Conservation (phyloP, 2,329 filamentous ascomycete genomes). For the Aspergillus caelatus region DNA sequence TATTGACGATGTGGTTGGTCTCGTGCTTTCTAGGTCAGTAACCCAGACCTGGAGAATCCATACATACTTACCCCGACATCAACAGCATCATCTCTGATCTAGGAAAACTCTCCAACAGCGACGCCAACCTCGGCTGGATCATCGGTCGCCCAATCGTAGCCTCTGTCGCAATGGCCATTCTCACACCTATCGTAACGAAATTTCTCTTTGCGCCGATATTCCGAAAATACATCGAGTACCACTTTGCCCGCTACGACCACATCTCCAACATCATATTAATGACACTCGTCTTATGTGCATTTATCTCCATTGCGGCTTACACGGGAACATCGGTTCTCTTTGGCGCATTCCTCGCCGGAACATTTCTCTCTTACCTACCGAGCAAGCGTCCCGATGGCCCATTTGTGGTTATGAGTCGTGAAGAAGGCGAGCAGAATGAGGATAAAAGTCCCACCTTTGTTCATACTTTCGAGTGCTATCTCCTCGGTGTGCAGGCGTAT, state of each 20-base stretch:
- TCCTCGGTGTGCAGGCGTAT: slow-evolving; percentile 37
- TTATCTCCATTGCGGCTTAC: slow-evolving; percentile 37
- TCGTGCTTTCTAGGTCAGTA: slow-evolving; percentile 39
- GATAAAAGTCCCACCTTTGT: slow-evolving; percentile 43
- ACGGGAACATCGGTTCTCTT: slow-evolving; percentile 44
- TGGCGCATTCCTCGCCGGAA: slow-evolving; percentile 40
- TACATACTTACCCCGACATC: neutral
- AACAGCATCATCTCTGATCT: slow-evolving; percentile 39
- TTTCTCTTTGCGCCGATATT: slow-evolving; percentile 44
- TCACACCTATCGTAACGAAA: slow-evolving; percentile 40
- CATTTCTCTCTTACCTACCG: slow-evolving; percentile 41
- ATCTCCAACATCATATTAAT: slow-evolving; percentile 41
- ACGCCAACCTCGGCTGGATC: slow-evolving; percentile 38
- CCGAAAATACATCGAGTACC: slow-evolving; percentile 37
- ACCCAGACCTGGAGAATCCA: neutral
- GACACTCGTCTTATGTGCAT: slow-evolving; percentile 35
- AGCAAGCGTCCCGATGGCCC: slow-evolving; percentile 40
- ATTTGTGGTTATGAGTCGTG: slow-evolving; percentile 38
- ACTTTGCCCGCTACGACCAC: slow-evolving; percentile 37
- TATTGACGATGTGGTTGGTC: slow-evolving; percentile 51
- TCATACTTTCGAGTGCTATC: slow-evolving; percentile 44
- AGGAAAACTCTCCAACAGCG: slow-evolving; percentile 20
- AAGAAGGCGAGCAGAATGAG: slow-evolving; percentile 35
- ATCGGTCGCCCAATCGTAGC: slow-evolving; percentile 45
- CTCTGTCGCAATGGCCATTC: slow-evolving; percentile 38